These are phyloP conservation scores for Datisca glomerata DNA, from an alignment of 306 rosid species.

Conservation along the genomic window DNA sequence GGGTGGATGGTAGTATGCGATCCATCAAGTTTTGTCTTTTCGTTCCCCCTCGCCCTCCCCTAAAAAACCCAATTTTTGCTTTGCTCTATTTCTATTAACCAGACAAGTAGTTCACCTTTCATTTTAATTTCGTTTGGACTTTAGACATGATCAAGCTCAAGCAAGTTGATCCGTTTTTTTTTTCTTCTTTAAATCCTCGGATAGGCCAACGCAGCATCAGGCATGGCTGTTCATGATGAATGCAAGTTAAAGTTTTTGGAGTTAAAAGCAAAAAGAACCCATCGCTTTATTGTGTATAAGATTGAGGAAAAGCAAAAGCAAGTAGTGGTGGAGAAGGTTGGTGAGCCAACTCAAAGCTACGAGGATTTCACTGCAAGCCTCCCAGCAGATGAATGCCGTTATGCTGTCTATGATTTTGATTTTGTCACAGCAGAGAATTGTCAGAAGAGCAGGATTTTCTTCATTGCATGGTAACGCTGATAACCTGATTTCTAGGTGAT, in stretches of 20 bases:
- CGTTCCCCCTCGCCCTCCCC: too few relatives aligned
- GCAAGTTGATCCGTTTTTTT: too few relatives aligned
- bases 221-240: conserved; percentile 74
- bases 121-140: too few relatives aligned
- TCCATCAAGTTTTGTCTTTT: too few relatives aligned
- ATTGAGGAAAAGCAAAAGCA: conserved; percentile 87
- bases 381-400: conserved; percentile 74
- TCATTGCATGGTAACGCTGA: conserved; percentile 58
- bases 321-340: conserved; percentile 71
- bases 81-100: too few relatives aligned
- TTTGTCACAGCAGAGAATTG: conserved; percentile 62
- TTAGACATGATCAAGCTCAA: too few relatives aligned
- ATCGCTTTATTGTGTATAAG: conserved; percentile 57
- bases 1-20: too few relatives aligned
- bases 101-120: too few relatives aligned
- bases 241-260: conserved; percentile 69
- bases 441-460: conserved; percentile 75
- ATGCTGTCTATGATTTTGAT: conserved; percentile 77
- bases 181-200: too few relatives aligned
- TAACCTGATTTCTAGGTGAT: neutral
- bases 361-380: conserved; percentile 64
- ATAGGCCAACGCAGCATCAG: conserved; percentile 83
- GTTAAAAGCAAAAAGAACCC: conserved; percentile 71
- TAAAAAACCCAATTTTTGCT: too few relatives aligned
- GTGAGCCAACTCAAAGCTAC: conserved; percentile 57